Percentiles rank a stretch among this genome's conserved stretches.
phyloP scores from a whole-genome alignment of 2,329 filamentous ascomycete genomes.

The Alternaria alternata region DNA sequence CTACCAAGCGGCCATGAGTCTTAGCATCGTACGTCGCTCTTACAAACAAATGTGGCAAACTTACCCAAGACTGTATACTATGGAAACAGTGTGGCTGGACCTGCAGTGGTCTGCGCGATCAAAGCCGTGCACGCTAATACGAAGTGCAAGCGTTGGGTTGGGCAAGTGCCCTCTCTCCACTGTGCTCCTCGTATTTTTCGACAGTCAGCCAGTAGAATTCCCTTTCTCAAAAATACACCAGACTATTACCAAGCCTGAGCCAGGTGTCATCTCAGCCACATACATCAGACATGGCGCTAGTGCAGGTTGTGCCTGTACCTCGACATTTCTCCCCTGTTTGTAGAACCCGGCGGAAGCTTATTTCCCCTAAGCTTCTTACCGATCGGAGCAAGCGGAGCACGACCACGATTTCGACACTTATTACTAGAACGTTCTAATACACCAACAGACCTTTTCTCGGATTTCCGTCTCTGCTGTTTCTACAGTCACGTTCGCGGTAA shows the following conservation, averaged over 20 bases:
- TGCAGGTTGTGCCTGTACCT: neutral
- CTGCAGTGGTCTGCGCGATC: neutral
- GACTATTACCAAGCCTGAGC: neutral
- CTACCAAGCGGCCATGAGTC: neutral
- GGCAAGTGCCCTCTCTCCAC: slow-evolving; percentile 3
- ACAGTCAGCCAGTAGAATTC: slow-evolving; percentile 7
- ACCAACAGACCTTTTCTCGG: neutral
- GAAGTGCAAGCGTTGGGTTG: slow-evolving; percentile 6
- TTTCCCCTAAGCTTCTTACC: slow-evolving; percentile 21
- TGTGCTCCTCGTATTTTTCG: slow-evolving; percentile 15
- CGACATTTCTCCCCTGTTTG: slow-evolving; percentile 2
- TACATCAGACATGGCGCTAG: neutral
- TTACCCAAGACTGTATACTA: neutral
- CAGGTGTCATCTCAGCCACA: slow-evolving; percentile 2
- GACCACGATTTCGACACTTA: neutral
- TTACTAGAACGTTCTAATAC: neutral
- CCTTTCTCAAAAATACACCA: slow-evolving; percentile 1
- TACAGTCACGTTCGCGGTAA: neutral
- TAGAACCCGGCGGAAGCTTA: slow-evolving; percentile 18
- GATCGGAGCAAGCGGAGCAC: slow-evolving; percentile 1
- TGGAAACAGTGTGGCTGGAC: neutral
- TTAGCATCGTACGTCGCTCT: neutral
- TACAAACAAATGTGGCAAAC: slow-evolving; percentile 12
- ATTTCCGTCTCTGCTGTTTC: neutral
- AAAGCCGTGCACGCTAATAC: neutral